Conservation (phyloP, 768 basidiomycete species). For the Auricularia heimuer region DNA sequence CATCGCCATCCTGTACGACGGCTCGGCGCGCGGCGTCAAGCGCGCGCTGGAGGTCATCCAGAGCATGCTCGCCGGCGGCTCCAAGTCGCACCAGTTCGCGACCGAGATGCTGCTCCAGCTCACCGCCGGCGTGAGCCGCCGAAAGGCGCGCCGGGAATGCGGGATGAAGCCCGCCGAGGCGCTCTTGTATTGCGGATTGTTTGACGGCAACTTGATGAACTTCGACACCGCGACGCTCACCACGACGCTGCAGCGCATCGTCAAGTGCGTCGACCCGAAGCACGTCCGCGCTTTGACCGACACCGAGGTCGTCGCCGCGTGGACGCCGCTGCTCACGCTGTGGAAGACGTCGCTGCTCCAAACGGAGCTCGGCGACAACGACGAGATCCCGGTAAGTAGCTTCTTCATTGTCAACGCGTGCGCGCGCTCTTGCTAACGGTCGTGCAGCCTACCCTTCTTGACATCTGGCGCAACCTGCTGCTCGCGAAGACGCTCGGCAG, state of each 20-base stretch:
- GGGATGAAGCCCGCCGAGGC: slow-evolving; percentile 31
- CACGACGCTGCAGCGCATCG: slow-evolving; percentile 36
- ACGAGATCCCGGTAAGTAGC: slow-evolving; percentile 40
- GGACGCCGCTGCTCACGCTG: slow-evolving; percentile 39
- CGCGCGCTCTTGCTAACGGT: not conserved
- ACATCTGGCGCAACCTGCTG: slow-evolving; percentile 50
- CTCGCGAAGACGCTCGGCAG: slow-evolving; percentile 32
- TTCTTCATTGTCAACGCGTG: not conserved
- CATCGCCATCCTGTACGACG: slow-evolving; percentile 41
- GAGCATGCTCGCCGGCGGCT: slow-evolving; percentile 47
- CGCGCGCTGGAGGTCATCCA: slow-evolving; percentile 42
- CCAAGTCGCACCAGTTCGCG: slow-evolving; percentile 40
- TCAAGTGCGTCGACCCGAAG: slow-evolving; percentile 40
- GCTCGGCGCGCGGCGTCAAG: slow-evolving; percentile 21
- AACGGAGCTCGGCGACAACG: slow-evolving; percentile 37
- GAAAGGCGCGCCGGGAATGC: slow-evolving; percentile 25
- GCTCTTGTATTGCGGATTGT: slow-evolving; percentile 42
- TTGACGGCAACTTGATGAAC: slow-evolving; percentile 47
- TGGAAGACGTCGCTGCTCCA: slow-evolving; percentile 41
- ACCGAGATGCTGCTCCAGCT: slow-evolving; percentile 38
- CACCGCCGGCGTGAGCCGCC: slow-evolving; percentile 4
- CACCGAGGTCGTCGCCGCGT: slow-evolving; percentile 45
- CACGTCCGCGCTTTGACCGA: slow-evolving; percentile 49
- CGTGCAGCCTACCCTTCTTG: slow-evolving; percentile 35
- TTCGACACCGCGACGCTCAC: slow-evolving; percentile 41